Conservation (phyloP, 2,329 filamentous ascomycete species). For the Falciphora oryzae region DNA sequence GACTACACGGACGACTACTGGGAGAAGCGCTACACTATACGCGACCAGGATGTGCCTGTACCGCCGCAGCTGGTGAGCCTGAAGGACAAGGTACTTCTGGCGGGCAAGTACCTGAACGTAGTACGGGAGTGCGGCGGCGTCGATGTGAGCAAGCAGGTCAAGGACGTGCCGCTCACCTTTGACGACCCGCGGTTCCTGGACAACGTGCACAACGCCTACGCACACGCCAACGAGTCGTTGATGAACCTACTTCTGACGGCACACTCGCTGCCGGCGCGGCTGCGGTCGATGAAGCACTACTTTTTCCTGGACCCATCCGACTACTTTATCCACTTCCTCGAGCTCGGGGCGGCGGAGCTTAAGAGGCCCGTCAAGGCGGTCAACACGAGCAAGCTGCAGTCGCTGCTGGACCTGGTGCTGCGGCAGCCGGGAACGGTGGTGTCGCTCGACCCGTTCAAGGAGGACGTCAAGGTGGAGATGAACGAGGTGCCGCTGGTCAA, state of each 20-base stretch:
- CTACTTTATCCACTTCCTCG: slow-evolving; percentile 97
- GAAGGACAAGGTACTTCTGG: slow-evolving; percentile 89
- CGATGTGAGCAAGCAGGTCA: slow-evolving; percentile 81
- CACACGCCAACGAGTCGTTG: slow-evolving; percentile 89
- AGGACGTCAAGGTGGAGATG: slow-evolving; percentile 97
- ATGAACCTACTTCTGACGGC: slow-evolving; percentile 88
- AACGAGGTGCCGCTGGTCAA: slow-evolving; percentile 91
- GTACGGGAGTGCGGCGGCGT: slow-evolving; percentile 96
- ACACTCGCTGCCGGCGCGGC: slow-evolving; percentile 78
- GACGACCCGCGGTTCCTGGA: slow-evolving; percentile 89
- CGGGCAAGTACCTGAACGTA: slow-evolving; percentile 96
- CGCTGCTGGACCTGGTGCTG: slow-evolving; percentile 87
- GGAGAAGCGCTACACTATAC: slow-evolving; percentile 94
- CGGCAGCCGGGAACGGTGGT: slow-evolving; percentile 95
- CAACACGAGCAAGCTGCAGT: slow-evolving; percentile 91
- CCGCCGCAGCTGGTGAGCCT: slow-evolving; percentile 87
- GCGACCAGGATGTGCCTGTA: slow-evolving; percentile 69
- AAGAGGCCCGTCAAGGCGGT: slow-evolving; percentile 88
- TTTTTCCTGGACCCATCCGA: slow-evolving; percentile 98
- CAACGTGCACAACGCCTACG: slow-evolving; percentile 93
- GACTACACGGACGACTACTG: slow-evolving; percentile 99
- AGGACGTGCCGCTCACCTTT: slow-evolving; percentile 85
- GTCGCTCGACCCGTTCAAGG: slow-evolving; percentile 92
- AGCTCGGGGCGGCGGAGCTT: slow-evolving; percentile 82
- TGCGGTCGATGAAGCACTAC: slow-evolving; percentile 94